Conservation (phyloP, 164 flowering plant genomes). For the Cinnamomum chago region DNA sequence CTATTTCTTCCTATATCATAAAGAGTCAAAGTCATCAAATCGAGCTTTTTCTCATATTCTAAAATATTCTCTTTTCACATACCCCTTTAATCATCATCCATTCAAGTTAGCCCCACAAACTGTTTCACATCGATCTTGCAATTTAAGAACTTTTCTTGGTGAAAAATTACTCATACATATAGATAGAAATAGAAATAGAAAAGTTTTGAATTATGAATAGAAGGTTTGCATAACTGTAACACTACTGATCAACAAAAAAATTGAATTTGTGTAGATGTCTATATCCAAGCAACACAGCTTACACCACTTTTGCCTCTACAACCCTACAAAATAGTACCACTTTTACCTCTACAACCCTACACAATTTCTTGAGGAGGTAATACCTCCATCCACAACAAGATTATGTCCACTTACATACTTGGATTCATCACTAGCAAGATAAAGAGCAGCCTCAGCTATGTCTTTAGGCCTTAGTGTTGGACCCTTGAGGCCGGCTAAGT, state of each 20-base stretch:
- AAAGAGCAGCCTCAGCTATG: slow-evolving; percentile 76
- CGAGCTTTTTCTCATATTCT: no score
- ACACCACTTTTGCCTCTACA: not conserved
- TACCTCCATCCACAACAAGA: slow-evolving; percentile 78
- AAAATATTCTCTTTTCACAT: no score
- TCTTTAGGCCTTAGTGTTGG: slow-evolving; percentile 46
- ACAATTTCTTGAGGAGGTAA: slow-evolving; percentile 64
- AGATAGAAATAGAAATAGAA: no score
- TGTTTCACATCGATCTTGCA: not conserved
- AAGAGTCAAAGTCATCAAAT: no score
- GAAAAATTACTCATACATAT: no score
- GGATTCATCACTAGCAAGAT: slow-evolving; percentile 75
- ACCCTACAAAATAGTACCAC: not conserved
- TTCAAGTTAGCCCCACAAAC: not conserved
- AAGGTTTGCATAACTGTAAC: not conserved
- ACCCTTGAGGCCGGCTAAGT: slow-evolving; percentile 50
- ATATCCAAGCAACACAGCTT: not conserved
- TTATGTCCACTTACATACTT: slow-evolving; percentile 79
- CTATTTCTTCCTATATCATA: no score
- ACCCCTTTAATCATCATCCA: not conserved
- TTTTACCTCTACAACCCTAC: slow-evolving; percentile 32
- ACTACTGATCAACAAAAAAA: no score
- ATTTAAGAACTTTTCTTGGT: no score
- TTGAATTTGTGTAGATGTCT: not conserved
- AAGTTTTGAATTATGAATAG: not conserved